phyloP scores from a whole-genome alignment of 140 eudicot genomes.

The Stevia rebaudiana region DNA sequence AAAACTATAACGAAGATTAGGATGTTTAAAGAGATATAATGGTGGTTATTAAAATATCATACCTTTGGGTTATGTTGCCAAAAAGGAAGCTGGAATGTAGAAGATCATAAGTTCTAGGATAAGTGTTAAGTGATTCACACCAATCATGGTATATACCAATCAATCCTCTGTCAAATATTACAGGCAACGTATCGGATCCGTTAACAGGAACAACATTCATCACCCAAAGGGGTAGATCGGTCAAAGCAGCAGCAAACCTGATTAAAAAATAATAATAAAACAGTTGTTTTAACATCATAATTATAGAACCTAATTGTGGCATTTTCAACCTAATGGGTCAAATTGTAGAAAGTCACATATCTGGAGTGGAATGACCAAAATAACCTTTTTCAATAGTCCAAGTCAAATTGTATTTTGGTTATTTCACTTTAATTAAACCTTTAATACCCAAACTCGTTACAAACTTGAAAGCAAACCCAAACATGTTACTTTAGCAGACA shows the following conservation, averaged over 20 bases:
- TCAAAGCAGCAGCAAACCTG: constrained; percentile 89
- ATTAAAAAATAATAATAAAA: not conserved
- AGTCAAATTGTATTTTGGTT: no score
- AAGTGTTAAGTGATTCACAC: constrained; percentile 94
- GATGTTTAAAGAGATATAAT: not conserved
- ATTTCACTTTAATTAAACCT: no score
- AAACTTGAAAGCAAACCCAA: no score
- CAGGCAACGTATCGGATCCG: constrained; percentile 65
- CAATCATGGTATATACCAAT: constrained; percentile 89
- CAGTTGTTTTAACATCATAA: not conserved
- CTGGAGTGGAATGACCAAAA: no score
- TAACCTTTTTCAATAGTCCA: no score
- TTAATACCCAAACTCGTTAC: no score
- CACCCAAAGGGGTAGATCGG: constrained; percentile 80
- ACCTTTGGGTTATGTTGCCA: constrained; percentile 68
- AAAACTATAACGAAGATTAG: not conserved
- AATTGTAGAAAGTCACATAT: no score
- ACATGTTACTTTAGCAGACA: no score
- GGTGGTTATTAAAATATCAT: constrained; percentile 15
- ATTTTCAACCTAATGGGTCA: not conserved
- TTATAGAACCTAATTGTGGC: not conserved
- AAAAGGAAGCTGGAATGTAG: constrained; percentile 83
- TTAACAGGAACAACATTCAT: constrained; percentile 81
- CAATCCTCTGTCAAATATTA: constrained; percentile 83
- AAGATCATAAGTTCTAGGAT: constrained; percentile 88